phyloP scores from a whole-genome alignment of 495 filamentous ascomycete species.

The Extremus antarcticus region DNA sequence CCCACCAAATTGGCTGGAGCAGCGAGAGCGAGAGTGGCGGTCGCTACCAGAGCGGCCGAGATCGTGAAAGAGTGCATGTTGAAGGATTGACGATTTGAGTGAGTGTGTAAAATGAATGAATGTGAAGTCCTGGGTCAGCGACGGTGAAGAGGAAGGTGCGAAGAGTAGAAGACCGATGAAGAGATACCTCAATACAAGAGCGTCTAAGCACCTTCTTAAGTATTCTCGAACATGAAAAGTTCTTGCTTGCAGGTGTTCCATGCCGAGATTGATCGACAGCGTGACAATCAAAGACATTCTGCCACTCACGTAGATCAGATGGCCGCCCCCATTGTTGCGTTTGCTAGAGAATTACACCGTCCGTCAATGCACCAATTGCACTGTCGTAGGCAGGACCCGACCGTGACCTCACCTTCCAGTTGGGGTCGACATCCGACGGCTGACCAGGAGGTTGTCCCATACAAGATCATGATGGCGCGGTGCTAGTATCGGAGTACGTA shows the following conservation, averaged over 20 bases:
- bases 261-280: neutral
- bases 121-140: neutral
- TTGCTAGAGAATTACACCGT: neutral
- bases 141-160: neutral
- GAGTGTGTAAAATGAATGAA: neutral
- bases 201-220: neutral
- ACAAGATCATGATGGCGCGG: neutral
- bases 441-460: neutral
- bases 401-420: neutral
- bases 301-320: conserved; percentile 2
- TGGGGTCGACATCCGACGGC: neutral
- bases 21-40: conserved; percentile 12
- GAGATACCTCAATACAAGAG: neutral
- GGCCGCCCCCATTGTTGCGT: neutral
- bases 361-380: neutral
- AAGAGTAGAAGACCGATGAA: neutral
- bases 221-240: neutral
- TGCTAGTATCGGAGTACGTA: neutral
- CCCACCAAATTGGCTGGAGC: conserved; percentile 10
- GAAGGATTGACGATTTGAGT: conserved; percentile 1
- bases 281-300: conserved; percentile 8
- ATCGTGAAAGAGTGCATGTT: conserved; percentile 17
- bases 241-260: neutral
- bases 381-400: neutral
- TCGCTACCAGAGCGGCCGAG: conserved; percentile 15